Evolutionary conservation across 768 basidiomycete species (phyloP).

Genomic region (Hypsizygus marmoreus): DNA sequence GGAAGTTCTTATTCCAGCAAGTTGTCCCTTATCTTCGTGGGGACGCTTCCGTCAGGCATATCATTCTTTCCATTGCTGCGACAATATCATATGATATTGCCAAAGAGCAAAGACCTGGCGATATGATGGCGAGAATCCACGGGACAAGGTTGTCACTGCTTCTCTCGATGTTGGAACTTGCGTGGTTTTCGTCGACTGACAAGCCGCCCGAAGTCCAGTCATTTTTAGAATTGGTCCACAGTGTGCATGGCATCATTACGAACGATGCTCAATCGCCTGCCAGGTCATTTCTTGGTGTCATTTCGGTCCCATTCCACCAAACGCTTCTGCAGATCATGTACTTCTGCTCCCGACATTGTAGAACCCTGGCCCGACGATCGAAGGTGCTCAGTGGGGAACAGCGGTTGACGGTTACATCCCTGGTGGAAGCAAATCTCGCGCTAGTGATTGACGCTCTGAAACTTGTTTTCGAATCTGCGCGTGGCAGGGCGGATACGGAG

Average conservation of each 20-base stretch:
- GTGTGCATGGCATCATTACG: slow-evolving; percentile 63
- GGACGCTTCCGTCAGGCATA: slow-evolving; percentile 55
- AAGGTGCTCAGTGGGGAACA: slow-evolving; percentile 62
- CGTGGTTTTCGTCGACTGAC: slow-evolving; percentile 69
- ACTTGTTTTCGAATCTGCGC: slow-evolving; percentile 65
- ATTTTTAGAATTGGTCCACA: slow-evolving; percentile 63
- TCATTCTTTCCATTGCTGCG: slow-evolving; percentile 57
- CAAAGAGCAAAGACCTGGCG: slow-evolving; percentile 69
- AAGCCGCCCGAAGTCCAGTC: slow-evolving; percentile 53
- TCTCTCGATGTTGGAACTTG: slow-evolving; percentile 75
- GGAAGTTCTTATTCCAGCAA: slow-evolving; percentile 72
- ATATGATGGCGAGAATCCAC: slow-evolving; percentile 85
- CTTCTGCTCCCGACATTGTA: slow-evolving; percentile 69
- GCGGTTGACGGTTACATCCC: slow-evolving; percentile 56
- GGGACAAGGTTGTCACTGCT: slow-evolving; percentile 73
- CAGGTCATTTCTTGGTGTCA: slow-evolving; percentile 66
- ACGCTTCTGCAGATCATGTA: slow-evolving; percentile 79
- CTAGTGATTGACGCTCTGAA: slow-evolving; percentile 71
- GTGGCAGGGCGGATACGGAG: slow-evolving; percentile 56
- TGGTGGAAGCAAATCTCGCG: slow-evolving; percentile 62
- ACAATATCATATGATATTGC: slow-evolving; percentile 69
- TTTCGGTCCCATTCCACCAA: slow-evolving; percentile 75
- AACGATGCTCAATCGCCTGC: slow-evolving; percentile 77
- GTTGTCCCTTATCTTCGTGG: slow-evolving; percentile 64
- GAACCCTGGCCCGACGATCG: slow-evolving; percentile 47